Base-by-base conservation (phyloP, 2,329 filamentous ascomycete species). In the Aureobasidium leucospermi region DNA sequence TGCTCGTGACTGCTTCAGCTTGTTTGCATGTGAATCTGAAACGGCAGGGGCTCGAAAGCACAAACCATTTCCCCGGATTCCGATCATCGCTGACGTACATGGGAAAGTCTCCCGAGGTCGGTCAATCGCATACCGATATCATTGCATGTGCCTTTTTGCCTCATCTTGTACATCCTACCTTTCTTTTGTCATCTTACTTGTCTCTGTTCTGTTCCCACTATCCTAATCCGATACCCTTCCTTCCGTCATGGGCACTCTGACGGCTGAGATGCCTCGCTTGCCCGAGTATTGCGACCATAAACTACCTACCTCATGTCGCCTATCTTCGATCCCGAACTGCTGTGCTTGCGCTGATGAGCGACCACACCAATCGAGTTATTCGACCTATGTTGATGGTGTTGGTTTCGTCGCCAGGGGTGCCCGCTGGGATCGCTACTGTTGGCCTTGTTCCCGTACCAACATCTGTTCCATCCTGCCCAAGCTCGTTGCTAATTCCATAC, bases 371-470 rank as follows among this genome's bases (percentile, higher is more conserved):
- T 65, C 70, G 1, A 71, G 73, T 0, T 80, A 80, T 61, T 67
- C 69, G 11, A 74, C 76, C 0, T 80, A 80, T 64, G 74, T 80
- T 41, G 78, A 79, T 58, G 78, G 78, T 19, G 70, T 79, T n/a
- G 78, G 78, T 9, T 77, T 76, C 45, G 77, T 79, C 6, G 71
- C 74, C 38, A 69, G 76, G 28, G 78, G 77, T 2, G 77, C 73
- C 5, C 64, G 78, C 41, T 79, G 78, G 77, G 75, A 80, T 63
- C 68, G 75, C 59, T 80, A 80, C 61, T 80, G 78, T 63, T 79
- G 77, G 77, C 78, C 75, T 63, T 80, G 78, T 62, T 76, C 77
- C 67, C 72, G 74, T 72, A 47, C 15, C 31, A 31, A 7, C 16
- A 6, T 4, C 8, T 16, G 13, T 9, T 6, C 16, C 31, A 1